phyloP scores from a whole-genome alignment of 1,139 yeast species.

The Pichia sp. region DNA sequence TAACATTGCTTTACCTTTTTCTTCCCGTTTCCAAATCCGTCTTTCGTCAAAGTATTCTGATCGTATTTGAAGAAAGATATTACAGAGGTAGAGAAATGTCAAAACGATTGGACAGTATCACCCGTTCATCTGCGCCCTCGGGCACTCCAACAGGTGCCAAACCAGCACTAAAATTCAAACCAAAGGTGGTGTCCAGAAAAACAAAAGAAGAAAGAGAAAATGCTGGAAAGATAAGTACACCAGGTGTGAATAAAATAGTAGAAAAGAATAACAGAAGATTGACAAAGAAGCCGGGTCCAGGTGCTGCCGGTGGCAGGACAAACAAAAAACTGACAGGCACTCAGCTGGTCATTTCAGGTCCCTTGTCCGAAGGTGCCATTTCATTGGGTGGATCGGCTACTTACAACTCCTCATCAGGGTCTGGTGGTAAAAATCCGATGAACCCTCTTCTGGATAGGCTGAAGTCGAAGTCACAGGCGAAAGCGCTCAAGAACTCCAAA shows the following conservation, averaged over 20 bases:
- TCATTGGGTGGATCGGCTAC: constrained; percentile 32
- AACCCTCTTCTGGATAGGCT: constrained; percentile 38
- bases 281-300: background rate
- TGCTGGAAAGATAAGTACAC: constrained; percentile 51
- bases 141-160: constrained; percentile 29
- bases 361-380: constrained; percentile 64
- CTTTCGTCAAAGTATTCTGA: background rate
- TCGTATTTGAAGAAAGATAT: background rate
- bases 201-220: constrained; percentile 79
- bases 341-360: constrained; percentile 66
- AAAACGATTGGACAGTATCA: constrained; percentile 36
- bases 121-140: constrained; percentile 27
- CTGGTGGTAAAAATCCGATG: constrained; percentile 23
- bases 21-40: background rate
- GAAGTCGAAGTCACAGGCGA: constrained; percentile 11
- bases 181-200: constrained; percentile 78
- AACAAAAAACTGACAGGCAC: constrained; percentile 51
- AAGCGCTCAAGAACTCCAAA: constrained; percentile 2
- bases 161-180: constrained; percentile 62
- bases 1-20: background rate
- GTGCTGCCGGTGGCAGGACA: constrained; percentile 19
- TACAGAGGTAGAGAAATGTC: too few species aligned
- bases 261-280: constrained; percentile 12
- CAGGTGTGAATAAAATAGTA: constrained; percentile 26
- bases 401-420: constrained; percentile 4